Evolutionary conservation across 2,329 filamentous ascomycete species (phyloP), one percentile per base, ranked within the genome.

Genomic region (Colletotrichum sp.): DNA sequence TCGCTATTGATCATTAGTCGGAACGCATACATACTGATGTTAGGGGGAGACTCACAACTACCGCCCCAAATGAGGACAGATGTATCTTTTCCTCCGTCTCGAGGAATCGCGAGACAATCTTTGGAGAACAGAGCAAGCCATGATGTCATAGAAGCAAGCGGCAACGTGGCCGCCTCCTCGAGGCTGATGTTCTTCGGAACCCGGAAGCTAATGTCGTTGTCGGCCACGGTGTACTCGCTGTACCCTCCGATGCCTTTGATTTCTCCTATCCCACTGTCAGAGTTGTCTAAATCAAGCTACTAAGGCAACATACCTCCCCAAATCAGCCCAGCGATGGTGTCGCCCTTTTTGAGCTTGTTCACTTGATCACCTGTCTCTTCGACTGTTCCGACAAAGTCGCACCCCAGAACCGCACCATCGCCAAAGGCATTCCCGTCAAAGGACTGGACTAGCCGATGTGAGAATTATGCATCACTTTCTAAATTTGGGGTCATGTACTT

Each of bases 31-130:
- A 34, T 30, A 5, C 13, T 13, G 4, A 24, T 26, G 15, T 8
- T 12, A 0, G 15, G 6, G 1, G 4, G 16, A 24, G 6, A 82
- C 81, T 79, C 81, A 83, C 86, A 87, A 49, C 86, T 87, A 39
- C 86, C 87, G 26, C 85, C 87, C 85, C 85, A 89, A 16, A 88
- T 81, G 7, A 89, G 73, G 6, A 89, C 78, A 5, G 75, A 66
- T 3, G 69, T 69, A 10, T 75, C 64, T 1, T 72, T 39, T 2
- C 62, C 67, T 5, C 72, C 49, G 4, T 64, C 64, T 36, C 78
- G 72, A 72, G 83, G 66, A 72, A 88, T 84, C n/a, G 76, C 76
- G 10, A 88, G 78, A 49, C 82, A 84, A 4, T 81, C 78, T 55
- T 82, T 81, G 1, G 85, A 86, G 66, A 86, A 87, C 1, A 87